Evolutionary conservation across 2,329 filamentous ascomycete genomes (phyloP).

Genomic region (Scedosporium apiospermum): DNA sequence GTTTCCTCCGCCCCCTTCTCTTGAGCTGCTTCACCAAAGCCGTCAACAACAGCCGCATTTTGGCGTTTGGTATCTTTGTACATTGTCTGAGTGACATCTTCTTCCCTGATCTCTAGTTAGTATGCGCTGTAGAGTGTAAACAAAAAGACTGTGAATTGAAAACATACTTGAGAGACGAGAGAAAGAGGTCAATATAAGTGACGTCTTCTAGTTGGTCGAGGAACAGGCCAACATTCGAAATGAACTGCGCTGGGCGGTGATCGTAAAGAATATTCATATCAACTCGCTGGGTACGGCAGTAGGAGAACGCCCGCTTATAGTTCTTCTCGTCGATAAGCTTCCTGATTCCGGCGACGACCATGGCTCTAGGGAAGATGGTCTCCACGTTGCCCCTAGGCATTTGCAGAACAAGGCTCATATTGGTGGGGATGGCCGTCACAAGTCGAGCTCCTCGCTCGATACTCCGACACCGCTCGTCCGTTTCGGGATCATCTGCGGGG

Average conservation of each 20-base stretch:
- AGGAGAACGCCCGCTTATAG: conserved; percentile 75
- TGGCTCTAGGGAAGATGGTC: conserved; percentile 84
- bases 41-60: conserved; percentile 13
- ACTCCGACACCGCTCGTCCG: conserved; percentile 82
- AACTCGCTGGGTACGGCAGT: conserved; percentile 85
- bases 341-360: conserved; percentile 85
- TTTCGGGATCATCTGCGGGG: conserved; percentile 80
- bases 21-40: not conserved
- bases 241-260: conserved; percentile 78
- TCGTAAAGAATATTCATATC: conserved; percentile 98
- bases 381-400: conserved; percentile 96
- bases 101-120: conserved; percentile 48
- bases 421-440: conserved; percentile 81
- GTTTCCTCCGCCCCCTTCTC: not conserved
- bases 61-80: conserved; percentile 71
- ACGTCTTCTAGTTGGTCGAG: conserved; percentile 75
- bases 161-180: conserved; percentile 69
- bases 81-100: conserved; percentile 88
- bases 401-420: conserved; percentile 77
- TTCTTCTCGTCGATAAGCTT: conserved; percentile 69
- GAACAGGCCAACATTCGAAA: conserved; percentile 65
- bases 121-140: not conserved
- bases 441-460: conserved; percentile 84
- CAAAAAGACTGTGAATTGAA: not conserved
- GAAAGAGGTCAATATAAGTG: conserved; percentile 79